phyloP scores from a whole-genome alignment of 2,329 filamentous ascomycete species.

The Trichoderma guizhouense region DNA sequence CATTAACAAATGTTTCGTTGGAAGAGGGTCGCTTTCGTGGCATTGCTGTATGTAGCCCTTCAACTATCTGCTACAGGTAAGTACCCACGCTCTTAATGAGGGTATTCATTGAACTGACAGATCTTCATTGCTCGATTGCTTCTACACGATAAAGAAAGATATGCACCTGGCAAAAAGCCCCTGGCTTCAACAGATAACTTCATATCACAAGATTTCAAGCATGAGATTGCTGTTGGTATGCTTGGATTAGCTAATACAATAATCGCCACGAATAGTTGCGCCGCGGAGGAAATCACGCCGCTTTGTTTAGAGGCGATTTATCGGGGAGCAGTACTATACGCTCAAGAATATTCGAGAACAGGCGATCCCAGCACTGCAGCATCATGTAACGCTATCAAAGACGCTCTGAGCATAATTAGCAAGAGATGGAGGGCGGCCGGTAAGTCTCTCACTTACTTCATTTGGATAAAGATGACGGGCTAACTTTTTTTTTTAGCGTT shows the following conservation, averaged over 20 bases:
- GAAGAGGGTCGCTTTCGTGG: background rate
- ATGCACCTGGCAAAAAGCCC: background rate
- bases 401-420: background rate
- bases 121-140: background rate
- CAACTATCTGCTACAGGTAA: slow-evolving; percentile 6
- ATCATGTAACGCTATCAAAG: background rate
- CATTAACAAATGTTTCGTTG: background rate
- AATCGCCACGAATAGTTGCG: background rate
- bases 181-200: background rate
- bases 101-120: background rate
- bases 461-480: background rate
- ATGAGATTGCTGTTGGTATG: background rate
- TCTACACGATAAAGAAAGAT: background rate
- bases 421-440: background rate
- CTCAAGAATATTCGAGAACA: background rate
- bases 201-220: background rate
- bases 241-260: background rate
- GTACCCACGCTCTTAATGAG: background rate
- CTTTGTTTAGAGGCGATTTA: background rate
- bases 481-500: background rate
- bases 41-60: background rate
- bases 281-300: background rate
- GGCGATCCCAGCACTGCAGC: background rate
- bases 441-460: background rate
- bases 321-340: background rate